Base-by-base conservation (phyloP, 768 basidiomycete species). In the Tricholoma furcatifolium region DNA sequence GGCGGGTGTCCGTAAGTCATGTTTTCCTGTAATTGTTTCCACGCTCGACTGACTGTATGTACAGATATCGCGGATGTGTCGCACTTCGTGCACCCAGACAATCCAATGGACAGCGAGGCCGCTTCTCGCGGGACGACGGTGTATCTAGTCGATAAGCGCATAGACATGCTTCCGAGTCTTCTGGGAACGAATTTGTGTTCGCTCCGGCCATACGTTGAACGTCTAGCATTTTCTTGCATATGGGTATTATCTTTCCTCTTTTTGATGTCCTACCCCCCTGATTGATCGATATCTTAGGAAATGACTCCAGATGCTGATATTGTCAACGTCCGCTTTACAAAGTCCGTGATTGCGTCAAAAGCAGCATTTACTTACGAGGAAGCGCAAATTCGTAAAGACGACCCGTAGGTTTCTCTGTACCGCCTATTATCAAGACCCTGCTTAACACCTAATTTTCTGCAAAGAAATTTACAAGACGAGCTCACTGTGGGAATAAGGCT, bases 41-140 rank as follows among this genome's bases (percentile, higher is more conserved):
- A 43, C 32, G 41, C 11, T 23, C 35, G 2, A 30, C 18, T 17
- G 10, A 31, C 36, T 27, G 18, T 50, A 7, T 43, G 31, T 15
- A 23, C 61, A 98, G 95, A 99, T 65, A 99, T 99, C 57, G 96
- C 96, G 52, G 97, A 99, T 65, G 96, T 99, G 2, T 97, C 96
- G 6, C 85, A 98, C 67, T 99, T 99, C 59, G 96, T 99, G 1
- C 84, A 80, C 48, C 77, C 94, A 1, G 92, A 95, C 62, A 99
- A 89, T 38, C 84, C 95, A 0, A 98, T 99, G 93, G 96, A 99
- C 60, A 85, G 74, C 40, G 96, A 99, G 67, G 96, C 96, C 18
- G 91, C 94, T n/a, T 81, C 93, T 15, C 78, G 96, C 55, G 96
- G 96, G 4, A 98, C 96, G 4, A 98, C 96, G 0, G 96, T 99